A percentile compares a stretch with the other conserved stretches of the same genome.
Conservation (phyloP, 2,329 filamentous ascomycete species). For the Lachnellula hyalina region DNA sequence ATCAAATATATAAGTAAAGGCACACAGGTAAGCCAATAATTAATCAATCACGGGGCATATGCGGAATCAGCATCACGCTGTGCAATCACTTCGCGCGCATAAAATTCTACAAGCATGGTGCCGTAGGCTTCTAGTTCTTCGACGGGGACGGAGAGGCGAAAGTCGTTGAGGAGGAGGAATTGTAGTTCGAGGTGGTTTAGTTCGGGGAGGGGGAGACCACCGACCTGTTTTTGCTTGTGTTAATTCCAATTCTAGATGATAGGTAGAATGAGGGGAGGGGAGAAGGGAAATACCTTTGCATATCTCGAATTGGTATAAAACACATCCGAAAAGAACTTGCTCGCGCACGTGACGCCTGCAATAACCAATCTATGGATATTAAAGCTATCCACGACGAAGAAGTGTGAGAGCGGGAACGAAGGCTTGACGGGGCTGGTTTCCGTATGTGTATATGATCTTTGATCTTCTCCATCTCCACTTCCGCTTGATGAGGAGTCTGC, state of each 20-base stretch:
- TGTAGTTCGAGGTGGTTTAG: constrained; percentile 95
- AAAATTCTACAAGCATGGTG: constrained; percentile 98
- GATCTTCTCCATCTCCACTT: constrained; percentile 23
- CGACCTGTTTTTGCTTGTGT: constrained; percentile 59
- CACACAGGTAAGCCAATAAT: too few species aligned
- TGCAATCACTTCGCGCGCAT: constrained; percentile 80
- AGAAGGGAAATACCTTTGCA: constrained; percentile 67
- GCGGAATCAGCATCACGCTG: constrained; percentile 35
- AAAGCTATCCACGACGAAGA: constrained; percentile 96
- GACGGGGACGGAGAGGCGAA: constrained; percentile 84
- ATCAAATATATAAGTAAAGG: too few species aligned
- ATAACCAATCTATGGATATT: constrained; percentile 98
- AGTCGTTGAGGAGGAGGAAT: constrained; percentile 93
- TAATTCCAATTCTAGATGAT: constrained; percentile 12
- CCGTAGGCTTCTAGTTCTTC: constrained; percentile 96
- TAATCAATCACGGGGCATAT: too few species aligned
- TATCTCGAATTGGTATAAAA: constrained; percentile 99
- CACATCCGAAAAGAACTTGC: constrained; percentile 98
- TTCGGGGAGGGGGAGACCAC: constrained; percentile 84
- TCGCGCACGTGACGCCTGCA: constrained; percentile 93
- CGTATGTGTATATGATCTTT: constrained; percentile 26
- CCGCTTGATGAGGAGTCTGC: constrained; percentile 25
- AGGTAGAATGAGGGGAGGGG: constrained; percentile 1
- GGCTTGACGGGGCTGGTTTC: constrained; percentile 13
- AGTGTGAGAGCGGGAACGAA: constrained; percentile 49